These are phyloP conservation scores for Kuraishia floccosa DNA, from an alignment of 805 yeast species.

Conservation along the genomic window DNA sequence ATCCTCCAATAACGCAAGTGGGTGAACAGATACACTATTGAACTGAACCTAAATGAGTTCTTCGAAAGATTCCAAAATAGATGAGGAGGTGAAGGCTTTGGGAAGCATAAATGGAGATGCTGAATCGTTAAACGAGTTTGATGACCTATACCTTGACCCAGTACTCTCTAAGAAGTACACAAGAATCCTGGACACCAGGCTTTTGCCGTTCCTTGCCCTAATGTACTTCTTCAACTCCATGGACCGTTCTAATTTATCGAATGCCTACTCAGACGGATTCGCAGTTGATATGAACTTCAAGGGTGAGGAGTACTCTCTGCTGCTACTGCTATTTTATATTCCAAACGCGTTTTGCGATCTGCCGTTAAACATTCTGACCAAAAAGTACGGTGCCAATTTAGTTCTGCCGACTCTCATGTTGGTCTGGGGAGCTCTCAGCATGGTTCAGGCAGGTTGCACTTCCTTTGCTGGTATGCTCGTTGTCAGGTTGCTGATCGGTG, in stretches of 20 bases:
- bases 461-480: slow-evolving; percentile 26
- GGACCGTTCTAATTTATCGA: slow-evolving; percentile 32
- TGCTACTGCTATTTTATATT: slow-evolving; percentile 26
- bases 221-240: slow-evolving; percentile 31
- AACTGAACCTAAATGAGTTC: too few relatives aligned
- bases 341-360: slow-evolving; percentile 32
- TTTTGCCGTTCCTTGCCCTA: slow-evolving; percentile 28
- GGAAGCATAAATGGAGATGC: not conserved
- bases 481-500: slow-evolving; percentile 25
- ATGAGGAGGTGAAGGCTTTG: not conserved
- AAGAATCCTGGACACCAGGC: slow-evolving; percentile 24
- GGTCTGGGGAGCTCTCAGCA: slow-evolving; percentile 28
- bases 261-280: slow-evolving; percentile 31
- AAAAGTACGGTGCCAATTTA: slow-evolving; percentile 22
- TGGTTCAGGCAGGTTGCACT: slow-evolving; percentile 29
- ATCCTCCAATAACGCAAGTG: too few relatives aligned
- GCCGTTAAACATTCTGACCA: slow-evolving; percentile 26
- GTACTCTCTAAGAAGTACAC: slow-evolving; percentile 6
- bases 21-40: too few relatives aligned
- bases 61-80: slow-evolving; percentile 1
- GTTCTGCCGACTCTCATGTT: slow-evolving; percentile 25
- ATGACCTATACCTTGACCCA: not conserved
- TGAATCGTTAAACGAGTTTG: not conserved
- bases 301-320: slow-evolving; percentile 27
- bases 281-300: slow-evolving; percentile 24